phyloP scores from a whole-genome alignment of 2,329 filamentous ascomycete genomes.

The Botryotinia calthae region DNA sequence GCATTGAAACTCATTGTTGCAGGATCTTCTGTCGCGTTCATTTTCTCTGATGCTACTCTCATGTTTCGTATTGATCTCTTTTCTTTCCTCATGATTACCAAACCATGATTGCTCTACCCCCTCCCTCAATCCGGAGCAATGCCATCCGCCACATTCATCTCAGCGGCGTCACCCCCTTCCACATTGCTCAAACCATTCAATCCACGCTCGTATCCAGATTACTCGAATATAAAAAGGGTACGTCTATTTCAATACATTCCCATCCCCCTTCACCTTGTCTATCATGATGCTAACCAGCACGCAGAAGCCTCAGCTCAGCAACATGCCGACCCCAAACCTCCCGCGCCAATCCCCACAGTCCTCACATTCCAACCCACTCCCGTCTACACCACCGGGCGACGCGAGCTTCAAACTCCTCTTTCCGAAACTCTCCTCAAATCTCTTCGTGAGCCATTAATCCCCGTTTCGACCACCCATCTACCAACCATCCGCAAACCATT shows the following conservation, averaged over 20 bases:
- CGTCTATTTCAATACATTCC: slow-evolving; percentile 35
- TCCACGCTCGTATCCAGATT: slow-evolving; percentile 53
- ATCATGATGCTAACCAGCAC: slow-evolving; percentile 24
- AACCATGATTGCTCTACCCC: background rate
- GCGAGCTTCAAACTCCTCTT: slow-evolving; percentile 58
- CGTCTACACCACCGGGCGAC: slow-evolving; percentile 86
- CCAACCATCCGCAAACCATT: background rate
- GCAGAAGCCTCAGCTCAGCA: background rate
- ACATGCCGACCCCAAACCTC: slow-evolving; percentile 6
- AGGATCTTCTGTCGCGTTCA: background rate
- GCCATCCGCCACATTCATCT: slow-evolving; percentile 59
- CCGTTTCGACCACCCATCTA: background rate
- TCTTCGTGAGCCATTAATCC: background rate
- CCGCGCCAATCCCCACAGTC: slow-evolving; percentile 62
- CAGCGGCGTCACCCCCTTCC: slow-evolving; percentile 52
- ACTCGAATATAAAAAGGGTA: slow-evolving; percentile 55
- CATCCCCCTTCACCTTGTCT: slow-evolving; percentile 43
- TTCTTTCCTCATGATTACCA: background rate
- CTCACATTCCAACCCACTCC: slow-evolving; percentile 80
- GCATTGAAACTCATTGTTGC: background rate
- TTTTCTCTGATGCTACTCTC: background rate
- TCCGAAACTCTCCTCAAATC: slow-evolving; percentile 47
- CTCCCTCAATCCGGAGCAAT: slow-evolving; percentile 17
- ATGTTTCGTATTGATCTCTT: background rate
- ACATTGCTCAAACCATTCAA: slow-evolving; percentile 55